Percentiles rank a stretch among this genome's conserved stretches.
phyloP scores from a whole-genome alignment of 805 yeast species.

The Yarrowia yakushimensis region DNA sequence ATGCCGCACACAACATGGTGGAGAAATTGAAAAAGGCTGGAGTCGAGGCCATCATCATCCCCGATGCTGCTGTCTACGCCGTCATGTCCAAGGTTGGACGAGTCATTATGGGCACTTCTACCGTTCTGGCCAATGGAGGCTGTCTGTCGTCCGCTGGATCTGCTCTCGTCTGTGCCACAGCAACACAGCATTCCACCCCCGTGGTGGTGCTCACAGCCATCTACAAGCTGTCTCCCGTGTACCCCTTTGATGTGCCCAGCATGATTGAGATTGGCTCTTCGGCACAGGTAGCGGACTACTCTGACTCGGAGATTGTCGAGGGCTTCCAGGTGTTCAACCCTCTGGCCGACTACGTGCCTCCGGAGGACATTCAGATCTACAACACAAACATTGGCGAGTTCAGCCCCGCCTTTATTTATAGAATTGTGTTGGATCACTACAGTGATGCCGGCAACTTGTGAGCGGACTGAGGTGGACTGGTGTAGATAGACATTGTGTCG shows the following conservation, averaged over 20 bases:
- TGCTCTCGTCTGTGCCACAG: constrained; percentile 90
- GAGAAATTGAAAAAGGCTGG: constrained; percentile 75
- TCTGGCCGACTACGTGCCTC: constrained; percentile 82
- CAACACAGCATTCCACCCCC: constrained; percentile 92
- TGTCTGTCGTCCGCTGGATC: constrained; percentile 87
- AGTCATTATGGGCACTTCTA: constrained; percentile 85
- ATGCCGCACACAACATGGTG: constrained; percentile 73
- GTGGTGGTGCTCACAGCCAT: constrained; percentile 93
- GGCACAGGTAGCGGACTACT: constrained; percentile 78
- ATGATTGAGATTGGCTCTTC: constrained; percentile 89
- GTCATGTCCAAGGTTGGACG: constrained; percentile 97
- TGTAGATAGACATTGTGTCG: neutral
- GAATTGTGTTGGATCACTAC: constrained; percentile 92
- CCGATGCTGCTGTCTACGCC: constrained; percentile 90
- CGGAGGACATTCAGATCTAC: constrained; percentile 90
- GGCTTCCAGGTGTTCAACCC: constrained; percentile 83
- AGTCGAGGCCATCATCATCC: constrained; percentile 84
- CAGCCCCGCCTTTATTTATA: constrained; percentile 92
- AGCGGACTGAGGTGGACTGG: neutral
- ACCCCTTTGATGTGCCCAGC: constrained; percentile 82
- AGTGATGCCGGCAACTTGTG: constrained; percentile 61
- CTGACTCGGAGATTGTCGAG: constrained; percentile 64
- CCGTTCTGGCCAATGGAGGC: constrained; percentile 96
- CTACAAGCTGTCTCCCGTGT: constrained; percentile 86
- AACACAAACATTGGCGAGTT: constrained; percentile 95